phyloP scores from a whole-genome alignment of 2,329 filamentous ascomycete species.

The Neofusicoccum umdonicola region DNA sequence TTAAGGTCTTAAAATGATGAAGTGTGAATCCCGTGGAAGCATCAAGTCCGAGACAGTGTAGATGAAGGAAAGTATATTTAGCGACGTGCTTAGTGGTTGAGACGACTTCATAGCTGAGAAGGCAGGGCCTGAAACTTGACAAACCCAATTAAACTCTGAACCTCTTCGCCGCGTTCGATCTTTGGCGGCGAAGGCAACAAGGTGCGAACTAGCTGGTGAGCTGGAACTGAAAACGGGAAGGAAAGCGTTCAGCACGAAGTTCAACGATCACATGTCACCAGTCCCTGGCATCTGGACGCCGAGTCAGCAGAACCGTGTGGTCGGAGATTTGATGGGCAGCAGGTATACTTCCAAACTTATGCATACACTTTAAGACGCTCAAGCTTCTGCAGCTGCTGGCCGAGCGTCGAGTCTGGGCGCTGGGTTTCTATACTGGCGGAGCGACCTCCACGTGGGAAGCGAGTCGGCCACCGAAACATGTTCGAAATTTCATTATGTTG shows the following conservation, averaged over 20 bases:
- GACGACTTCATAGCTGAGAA: neutral
- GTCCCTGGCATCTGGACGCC: neutral
- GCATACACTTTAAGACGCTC: neutral
- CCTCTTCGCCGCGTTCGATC: neutral
- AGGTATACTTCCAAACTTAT: neutral
- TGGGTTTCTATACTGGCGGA: neutral
- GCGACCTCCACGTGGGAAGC: neutral
- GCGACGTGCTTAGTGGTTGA: neutral
- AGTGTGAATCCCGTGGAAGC: neutral
- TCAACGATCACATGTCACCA: neutral
- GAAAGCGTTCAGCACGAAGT: neutral
- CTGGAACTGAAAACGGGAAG: neutral
- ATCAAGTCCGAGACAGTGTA: neutral
- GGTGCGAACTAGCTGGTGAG: neutral
- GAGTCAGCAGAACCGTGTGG: neutral
- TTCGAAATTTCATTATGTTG: conserved; percentile 9
- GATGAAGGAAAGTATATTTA: neutral
- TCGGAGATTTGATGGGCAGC: neutral
- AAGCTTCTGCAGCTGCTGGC: neutral
- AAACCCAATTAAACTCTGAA: neutral
- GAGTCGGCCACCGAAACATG: neutral
- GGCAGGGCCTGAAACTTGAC: neutral
- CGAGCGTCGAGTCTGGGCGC: neutral
- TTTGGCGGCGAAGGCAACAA: neutral
- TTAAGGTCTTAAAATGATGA: neutral